Percentiles rank a stretch among this genome's conserved stretches.
These are phyloP conservation scores for Eimeria maxima DNA, from an alignment of 169 alveolate genomes.

Conservation along the genomic window DNA sequence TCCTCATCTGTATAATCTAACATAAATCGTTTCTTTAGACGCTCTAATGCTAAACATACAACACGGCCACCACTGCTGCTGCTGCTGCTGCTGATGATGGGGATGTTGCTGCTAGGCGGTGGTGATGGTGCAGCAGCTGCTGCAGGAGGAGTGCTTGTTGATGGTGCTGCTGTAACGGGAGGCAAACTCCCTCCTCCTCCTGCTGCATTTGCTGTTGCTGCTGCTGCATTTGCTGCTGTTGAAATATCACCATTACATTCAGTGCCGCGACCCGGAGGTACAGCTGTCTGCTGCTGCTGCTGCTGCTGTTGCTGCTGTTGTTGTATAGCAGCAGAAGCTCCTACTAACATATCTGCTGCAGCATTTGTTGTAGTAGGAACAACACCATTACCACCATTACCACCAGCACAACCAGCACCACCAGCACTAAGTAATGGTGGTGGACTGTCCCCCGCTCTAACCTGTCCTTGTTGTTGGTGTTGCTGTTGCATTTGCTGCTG, in stretches of 20 bases:
- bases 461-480: too few relatives aligned
- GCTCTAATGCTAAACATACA: conserved; percentile 54
- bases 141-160: background rate
- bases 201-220: too few relatives aligned
- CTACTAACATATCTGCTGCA: background rate
- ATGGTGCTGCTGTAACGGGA: conserved; percentile 8
- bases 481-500: background rate
- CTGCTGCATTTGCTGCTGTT: background rate
- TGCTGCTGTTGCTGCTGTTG: conserved; percentile 29
- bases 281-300: background rate
- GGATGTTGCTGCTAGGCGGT: background rate
- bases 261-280: background rate
- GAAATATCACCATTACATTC: background rate
- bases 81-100: conserved; percentile 1
- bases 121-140: background rate
- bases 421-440: background rate
- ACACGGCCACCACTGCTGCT: conserved; percentile 40
- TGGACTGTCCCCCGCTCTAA: background rate
- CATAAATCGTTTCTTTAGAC: conserved; percentile 43
- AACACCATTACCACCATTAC: background rate
- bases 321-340: background rate
- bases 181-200: background rate
- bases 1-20: conserved; percentile 90
- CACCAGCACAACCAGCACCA: background rate
- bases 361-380: conserved; percentile 2